These are phyloP conservation scores for Kwoniella sp. DNA, from an alignment of 768 basidiomycete species.

Conservation along the genomic window DNA sequence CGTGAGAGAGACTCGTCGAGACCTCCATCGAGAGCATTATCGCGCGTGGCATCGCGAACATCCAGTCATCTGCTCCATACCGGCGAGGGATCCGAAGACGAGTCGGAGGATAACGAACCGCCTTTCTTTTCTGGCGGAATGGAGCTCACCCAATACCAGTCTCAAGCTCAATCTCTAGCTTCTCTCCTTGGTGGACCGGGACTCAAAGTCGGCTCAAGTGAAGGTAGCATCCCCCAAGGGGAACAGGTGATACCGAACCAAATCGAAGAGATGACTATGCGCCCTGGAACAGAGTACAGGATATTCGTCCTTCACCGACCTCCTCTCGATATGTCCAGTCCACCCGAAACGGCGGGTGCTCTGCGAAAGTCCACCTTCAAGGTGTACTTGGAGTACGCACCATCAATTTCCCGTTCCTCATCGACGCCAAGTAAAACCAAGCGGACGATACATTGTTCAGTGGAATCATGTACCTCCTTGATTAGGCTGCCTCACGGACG, in stretches of 20 bases:
- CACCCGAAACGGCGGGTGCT: slow-evolving; percentile 36
- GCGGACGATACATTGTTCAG: slow-evolving; percentile 38
- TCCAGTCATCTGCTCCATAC: slow-evolving; percentile 35
- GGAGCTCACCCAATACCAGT: background rate
- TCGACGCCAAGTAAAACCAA: slow-evolving; percentile 17
- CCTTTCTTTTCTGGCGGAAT: slow-evolving; percentile 38
- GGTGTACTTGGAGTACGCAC: slow-evolving; percentile 31
- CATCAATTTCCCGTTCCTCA: background rate
- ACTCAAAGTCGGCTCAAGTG: background rate
- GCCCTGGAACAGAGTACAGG: slow-evolving; percentile 52
- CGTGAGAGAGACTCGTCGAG: slow-evolving; percentile 29
- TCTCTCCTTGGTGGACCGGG: background rate
- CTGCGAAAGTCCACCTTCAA: slow-evolving; percentile 45
- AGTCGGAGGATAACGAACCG: slow-evolving; percentile 41
- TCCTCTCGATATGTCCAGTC: slow-evolving; percentile 20
- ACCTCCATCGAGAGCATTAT: slow-evolving; percentile 41
- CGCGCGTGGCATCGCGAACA: slow-evolving; percentile 35
- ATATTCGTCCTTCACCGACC: slow-evolving; percentile 47
- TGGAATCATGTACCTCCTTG: slow-evolving; percentile 48
- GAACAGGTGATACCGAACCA: slow-evolving; percentile 41
- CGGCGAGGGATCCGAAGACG: slow-evolving; percentile 17
- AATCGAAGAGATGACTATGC: slow-evolving; percentile 52
- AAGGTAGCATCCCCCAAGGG: slow-evolving; percentile 5
- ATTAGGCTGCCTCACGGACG: slow-evolving; percentile 37
- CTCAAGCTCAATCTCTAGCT: background rate